phyloP scores from a whole-genome alignment of 805 yeast species.

The Schwanniomyces occidentalis region DNA sequence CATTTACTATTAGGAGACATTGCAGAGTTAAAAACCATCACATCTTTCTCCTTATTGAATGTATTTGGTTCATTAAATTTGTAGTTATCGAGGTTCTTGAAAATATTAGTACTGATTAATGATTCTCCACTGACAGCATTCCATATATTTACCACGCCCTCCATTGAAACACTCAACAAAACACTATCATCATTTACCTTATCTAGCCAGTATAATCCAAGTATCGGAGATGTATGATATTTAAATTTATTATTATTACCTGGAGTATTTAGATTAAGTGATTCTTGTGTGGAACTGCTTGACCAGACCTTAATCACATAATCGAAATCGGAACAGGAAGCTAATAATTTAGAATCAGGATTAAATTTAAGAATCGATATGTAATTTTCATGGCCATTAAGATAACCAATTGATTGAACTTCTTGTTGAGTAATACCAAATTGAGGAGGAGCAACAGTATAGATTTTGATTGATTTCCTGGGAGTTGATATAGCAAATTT shows the following conservation, averaged over 20 bases:
- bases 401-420: slow-evolving; percentile 29
- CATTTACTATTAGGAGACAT: slow-evolving; percentile 50
- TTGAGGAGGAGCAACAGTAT: slow-evolving; percentile 32
- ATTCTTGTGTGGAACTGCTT: slow-evolving; percentile 56
- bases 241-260: slow-evolving; percentile 11
- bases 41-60: slow-evolving; percentile 34
- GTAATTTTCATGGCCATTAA: slow-evolving; percentile 63
- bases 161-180: slow-evolving; percentile 60
- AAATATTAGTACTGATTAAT: slow-evolving; percentile 32
- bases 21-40: slow-evolving; percentile 54
- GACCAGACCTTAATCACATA: slow-evolving; percentile 72
- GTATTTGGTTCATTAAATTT: slow-evolving; percentile 13
- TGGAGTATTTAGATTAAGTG: slow-evolving; percentile 32
- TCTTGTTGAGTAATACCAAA: slow-evolving; percentile 8
- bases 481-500: slow-evolving; percentile 73
- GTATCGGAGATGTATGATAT: slow-evolving; percentile 56
- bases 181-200: slow-evolving; percentile 23
- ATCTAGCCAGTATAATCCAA: slow-evolving; percentile 56
- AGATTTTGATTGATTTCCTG: slow-evolving; percentile 54
- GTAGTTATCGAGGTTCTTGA: slow-evolving; percentile 25
- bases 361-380: slow-evolving; percentile 61
- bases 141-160: slow-evolving; percentile 73
- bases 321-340: slow-evolving; percentile 75
- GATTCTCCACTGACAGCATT: slow-evolving; percentile 47
- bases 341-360: slow-evolving; percentile 50